These are phyloP conservation scores for Phytophthora sp. DNA, from an alignment of 352 stramenopile genomes.

Conservation along the genomic window DNA sequence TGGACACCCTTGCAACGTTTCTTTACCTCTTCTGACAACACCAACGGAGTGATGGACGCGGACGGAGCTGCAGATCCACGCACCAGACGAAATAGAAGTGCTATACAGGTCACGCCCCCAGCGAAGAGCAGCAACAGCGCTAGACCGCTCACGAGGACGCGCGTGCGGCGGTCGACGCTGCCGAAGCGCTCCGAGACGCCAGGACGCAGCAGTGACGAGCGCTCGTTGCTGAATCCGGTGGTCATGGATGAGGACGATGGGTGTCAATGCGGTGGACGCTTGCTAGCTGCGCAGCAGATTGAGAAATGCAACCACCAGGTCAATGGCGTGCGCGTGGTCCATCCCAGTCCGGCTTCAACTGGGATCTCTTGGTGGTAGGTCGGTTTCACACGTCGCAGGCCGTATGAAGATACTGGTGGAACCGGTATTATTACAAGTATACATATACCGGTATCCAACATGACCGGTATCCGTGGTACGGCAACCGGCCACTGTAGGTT, in stretches of 20 bases:
- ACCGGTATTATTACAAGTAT: conserved; percentile 2
- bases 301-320: conserved; percentile 6
- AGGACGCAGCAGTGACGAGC: conserved; percentile 25
- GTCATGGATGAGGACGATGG: conserved; percentile 7
- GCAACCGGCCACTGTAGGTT: not conserved
- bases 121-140: conserved; percentile 25
- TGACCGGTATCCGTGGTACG: not conserved
- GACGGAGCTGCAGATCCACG: not conserved
- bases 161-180: conserved; percentile 12
- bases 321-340: not conserved
- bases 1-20: not conserved
- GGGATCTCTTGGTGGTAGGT: too few relatives aligned
- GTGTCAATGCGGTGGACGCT: too few relatives aligned
- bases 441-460: not conserved
- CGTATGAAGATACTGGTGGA: too few relatives aligned
- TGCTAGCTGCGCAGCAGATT: not conserved
- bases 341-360: conserved; percentile 7
- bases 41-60: conserved; percentile 15
- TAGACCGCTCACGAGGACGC: conserved; percentile 24
- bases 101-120: conserved; percentile 19
- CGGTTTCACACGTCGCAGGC: conserved; percentile 6
- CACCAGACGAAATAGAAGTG: conserved; percentile 24
- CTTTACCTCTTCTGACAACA: conserved; percentile 37
- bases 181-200: too few relatives aligned
- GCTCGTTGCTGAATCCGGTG: conserved; percentile 8